These are phyloP conservation scores for Trametes villosa DNA, from an alignment of 768 basidiomycete genomes.

Conservation along the genomic window DNA sequence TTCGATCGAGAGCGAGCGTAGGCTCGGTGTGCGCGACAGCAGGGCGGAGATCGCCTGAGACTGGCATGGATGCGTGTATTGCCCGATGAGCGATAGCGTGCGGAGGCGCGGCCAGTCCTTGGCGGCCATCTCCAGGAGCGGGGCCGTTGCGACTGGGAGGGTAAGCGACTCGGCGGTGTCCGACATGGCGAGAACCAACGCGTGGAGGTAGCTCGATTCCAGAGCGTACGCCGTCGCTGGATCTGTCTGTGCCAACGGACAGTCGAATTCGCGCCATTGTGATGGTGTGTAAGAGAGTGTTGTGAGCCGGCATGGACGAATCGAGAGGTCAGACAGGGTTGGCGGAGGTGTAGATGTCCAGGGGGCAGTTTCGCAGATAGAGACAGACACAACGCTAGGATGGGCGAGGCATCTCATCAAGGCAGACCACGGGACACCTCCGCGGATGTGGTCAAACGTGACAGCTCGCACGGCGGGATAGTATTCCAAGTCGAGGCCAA, in stretches of 20 bases:
- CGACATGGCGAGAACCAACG: background rate
- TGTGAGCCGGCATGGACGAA: background rate
- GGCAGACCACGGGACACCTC: background rate
- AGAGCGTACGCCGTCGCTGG: background rate
- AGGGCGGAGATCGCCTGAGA: background rate
- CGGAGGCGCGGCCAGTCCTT: background rate
- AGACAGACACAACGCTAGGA: background rate
- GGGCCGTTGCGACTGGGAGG: slow-evolving; percentile 1
- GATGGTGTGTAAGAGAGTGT: background rate
- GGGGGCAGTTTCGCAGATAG: background rate
- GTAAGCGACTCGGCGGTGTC: background rate
- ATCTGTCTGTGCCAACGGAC: too few species aligned
- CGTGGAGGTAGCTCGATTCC: background rate
- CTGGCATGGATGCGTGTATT: background rate
- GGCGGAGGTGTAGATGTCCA: background rate
- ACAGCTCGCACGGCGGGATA: background rate
- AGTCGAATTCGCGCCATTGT: background rate
- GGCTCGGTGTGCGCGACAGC: background rate
- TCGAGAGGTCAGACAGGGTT: too few species aligned
- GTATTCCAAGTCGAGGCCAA: background rate
- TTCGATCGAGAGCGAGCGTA: background rate
- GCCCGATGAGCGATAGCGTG: background rate
- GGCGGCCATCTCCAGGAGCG: background rate
- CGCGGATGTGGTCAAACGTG: background rate
- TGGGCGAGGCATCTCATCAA: background rate